Percentiles rank a stretch among this genome's conserved stretches.
Evolutionary conservation across 1,284 basidiomycete genomes (phyloP).

Genomic region (Pisolithus thermaeus): DNA sequence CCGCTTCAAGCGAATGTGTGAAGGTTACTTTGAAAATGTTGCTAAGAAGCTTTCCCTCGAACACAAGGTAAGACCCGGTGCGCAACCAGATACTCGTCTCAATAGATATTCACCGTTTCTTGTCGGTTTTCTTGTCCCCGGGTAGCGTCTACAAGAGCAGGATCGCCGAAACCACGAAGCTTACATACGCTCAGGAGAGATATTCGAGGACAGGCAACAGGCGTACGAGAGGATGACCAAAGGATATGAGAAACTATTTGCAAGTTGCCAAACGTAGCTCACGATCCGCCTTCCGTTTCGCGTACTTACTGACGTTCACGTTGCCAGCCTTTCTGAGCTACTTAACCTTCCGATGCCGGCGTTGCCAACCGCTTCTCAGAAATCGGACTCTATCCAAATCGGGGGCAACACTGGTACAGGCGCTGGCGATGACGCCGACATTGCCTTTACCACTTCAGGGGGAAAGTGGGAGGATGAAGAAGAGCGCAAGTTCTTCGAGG

Average conservation of each 20-base stretch:
- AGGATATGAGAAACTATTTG: slow-evolving; percentile 85
- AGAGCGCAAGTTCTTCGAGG: slow-evolving; percentile 91
- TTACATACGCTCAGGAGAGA: slow-evolving; percentile 97
- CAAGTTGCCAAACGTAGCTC: slow-evolving; percentile 76
- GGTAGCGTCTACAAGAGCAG: slow-evolving; percentile 89
- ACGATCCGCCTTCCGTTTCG: background rate
- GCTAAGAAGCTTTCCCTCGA: slow-evolving; percentile 89
- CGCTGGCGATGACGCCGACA: slow-evolving; percentile 45
- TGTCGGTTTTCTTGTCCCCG: background rate
- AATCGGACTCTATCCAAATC: slow-evolving; percentile 73
- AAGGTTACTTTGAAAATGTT: slow-evolving; percentile 89
- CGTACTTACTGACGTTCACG: slow-evolving; percentile 4
- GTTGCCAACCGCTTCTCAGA: slow-evolving; percentile 75
- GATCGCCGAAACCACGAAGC: slow-evolving; percentile 96
- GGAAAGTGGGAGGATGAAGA: slow-evolving; percentile 99
- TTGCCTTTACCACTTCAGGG: slow-evolving; percentile 50
- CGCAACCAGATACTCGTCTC: background rate
- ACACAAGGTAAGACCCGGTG: slow-evolving; percentile 61
- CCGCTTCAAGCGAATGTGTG: slow-evolving; percentile 89
- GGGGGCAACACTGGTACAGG: slow-evolving; percentile 45
- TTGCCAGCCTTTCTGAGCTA: slow-evolving; percentile 76
- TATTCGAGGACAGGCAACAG: slow-evolving; percentile 98
- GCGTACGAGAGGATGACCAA: slow-evolving; percentile 98
- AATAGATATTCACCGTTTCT: slow-evolving; percentile 1
- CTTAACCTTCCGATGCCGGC: slow-evolving; percentile 77